phyloP scores from a whole-genome alignment of 1,284 basidiomycete species.

The Ceratobasidium sp. region DNA sequence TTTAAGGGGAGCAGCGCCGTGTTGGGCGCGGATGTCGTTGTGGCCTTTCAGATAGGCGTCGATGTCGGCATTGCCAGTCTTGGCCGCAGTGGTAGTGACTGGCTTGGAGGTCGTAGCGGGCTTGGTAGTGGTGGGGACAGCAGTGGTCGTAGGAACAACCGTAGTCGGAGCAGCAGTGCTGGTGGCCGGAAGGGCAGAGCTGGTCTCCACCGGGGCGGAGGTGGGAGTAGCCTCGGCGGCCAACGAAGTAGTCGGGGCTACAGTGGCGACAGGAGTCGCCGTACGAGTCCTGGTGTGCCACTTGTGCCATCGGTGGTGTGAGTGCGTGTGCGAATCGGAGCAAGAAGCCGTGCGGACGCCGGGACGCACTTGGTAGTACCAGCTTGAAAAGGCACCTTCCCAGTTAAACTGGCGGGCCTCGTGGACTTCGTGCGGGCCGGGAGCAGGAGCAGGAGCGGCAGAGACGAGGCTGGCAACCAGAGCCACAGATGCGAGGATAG shows the following conservation, averaged over 20 bases:
- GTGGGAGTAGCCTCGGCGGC: slow-evolving; percentile 10
- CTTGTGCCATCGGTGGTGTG: slow-evolving; percentile 25
- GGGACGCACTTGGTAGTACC: slow-evolving; percentile 28
- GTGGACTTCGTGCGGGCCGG: not conserved
- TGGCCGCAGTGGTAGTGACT: not conserved
- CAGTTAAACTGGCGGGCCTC: not conserved
- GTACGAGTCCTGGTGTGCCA: slow-evolving; percentile 33
- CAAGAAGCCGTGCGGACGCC: slow-evolving; percentile 19
- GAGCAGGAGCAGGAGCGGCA: slow-evolving; percentile 21
- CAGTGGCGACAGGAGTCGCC: not conserved
- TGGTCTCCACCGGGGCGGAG: not conserved
- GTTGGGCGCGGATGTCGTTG: slow-evolving; percentile 62
- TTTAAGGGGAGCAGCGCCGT: slow-evolving; percentile 60
- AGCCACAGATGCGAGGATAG: slow-evolving; percentile 19
- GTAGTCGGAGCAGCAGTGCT: slow-evolving; percentile 11
- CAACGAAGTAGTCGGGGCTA: not conserved
- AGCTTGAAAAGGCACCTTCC: slow-evolving; percentile 1
- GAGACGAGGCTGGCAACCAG: slow-evolving; percentile 13
- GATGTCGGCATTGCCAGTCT: slow-evolving; percentile 34
- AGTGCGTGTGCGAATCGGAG: slow-evolving; percentile 19
- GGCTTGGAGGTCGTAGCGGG: slow-evolving; percentile 18
- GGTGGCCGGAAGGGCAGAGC: slow-evolving; percentile 5
- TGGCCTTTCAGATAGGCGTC: slow-evolving; percentile 54
- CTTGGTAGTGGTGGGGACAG: slow-evolving; percentile 9
- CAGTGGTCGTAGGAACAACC: not conserved